Percentiles rank a stretch among this genome's conserved stretches.
Evolutionary conservation across 2,329 filamentous ascomycete species (phyloP).

Genomic region (Neofusicoccum umdonicola): DNA sequence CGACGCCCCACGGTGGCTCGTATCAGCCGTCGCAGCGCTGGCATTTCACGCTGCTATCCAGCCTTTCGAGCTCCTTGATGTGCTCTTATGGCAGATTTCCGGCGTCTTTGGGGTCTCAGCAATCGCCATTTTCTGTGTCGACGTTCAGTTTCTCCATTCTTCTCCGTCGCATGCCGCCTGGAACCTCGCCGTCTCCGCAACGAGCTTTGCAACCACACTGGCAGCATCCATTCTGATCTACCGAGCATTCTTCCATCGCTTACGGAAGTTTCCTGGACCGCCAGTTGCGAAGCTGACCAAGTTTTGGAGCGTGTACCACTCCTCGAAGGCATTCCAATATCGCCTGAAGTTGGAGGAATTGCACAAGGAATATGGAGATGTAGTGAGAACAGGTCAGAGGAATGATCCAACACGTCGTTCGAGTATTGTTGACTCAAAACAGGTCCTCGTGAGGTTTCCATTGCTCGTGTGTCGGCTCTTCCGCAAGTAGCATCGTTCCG

Average conservation of each 20-base stretch:
- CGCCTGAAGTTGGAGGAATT: not conserved
- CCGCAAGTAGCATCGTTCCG: not conserved
- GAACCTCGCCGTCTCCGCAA: not conserved
- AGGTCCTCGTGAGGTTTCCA: conserved; percentile 7
- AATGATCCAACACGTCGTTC: not conserved
- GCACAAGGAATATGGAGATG: not conserved
- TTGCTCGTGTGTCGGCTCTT: not conserved
- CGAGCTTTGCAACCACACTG: not conserved
- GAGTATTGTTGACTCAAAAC: not conserved
- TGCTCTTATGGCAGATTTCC: not conserved
- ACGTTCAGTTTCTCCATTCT: not conserved
- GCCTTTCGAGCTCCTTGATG: not conserved
- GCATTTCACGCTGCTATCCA: not conserved
- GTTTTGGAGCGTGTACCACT: conserved; percentile 27
- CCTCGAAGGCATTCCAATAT: not conserved
- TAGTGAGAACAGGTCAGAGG: not conserved
- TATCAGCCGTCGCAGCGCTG: not conserved
- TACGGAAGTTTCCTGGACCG: conserved; percentile 37
- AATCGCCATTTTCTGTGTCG: not conserved
- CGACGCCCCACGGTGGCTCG: not conserved
- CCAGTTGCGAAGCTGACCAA: conserved; percentile 32
- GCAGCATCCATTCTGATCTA: conserved; percentile 22
- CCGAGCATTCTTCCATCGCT: conserved; percentile 33
- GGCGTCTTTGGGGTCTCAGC: not conserved
- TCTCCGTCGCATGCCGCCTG: not conserved